These are phyloP conservation scores for Plasmodium gonderi DNA, from an alignment of 169 alveolate species.

Conservation along the genomic window DNA sequence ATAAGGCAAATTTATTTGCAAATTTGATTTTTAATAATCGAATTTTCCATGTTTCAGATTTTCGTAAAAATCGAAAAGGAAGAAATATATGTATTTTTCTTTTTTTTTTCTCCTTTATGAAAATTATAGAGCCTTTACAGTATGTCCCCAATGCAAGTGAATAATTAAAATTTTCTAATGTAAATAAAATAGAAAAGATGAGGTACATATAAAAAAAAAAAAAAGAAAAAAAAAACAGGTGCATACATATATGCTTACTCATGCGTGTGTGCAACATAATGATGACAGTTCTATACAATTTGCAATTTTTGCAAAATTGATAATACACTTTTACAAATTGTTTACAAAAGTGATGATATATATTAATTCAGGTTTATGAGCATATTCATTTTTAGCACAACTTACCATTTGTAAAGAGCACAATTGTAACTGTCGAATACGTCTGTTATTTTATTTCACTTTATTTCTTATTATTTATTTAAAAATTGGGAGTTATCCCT, in stretches of 20 bases:
- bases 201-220: not conserved
- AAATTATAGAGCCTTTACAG: not conserved
- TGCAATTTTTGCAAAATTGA: not conserved
- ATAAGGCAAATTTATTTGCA: not conserved
- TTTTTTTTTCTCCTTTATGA: conserved; percentile 1
- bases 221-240: not conserved
- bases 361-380: not conserved
- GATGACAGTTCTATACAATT: not conserved
- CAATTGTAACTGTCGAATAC: not conserved
- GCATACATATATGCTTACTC: not conserved
- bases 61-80: conserved; percentile 4
- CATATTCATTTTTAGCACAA: not conserved
- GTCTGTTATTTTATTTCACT: not conserved
- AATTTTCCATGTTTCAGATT: not conserved
- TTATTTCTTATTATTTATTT: not conserved
- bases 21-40: not conserved
- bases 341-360: not conserved
- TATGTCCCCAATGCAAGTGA: not conserved
- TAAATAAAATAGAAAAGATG: not conserved
- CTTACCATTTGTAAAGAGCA: not conserved
- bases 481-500: not conserved
- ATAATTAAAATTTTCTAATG: not conserved
- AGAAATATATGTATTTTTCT: not conserved
- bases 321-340: not conserved
- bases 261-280: not conserved